Base-by-base conservation (phyloP, 2,329 filamentous ascomycete species). In the Pseudopyrenochaeta lycopersici region DNA sequence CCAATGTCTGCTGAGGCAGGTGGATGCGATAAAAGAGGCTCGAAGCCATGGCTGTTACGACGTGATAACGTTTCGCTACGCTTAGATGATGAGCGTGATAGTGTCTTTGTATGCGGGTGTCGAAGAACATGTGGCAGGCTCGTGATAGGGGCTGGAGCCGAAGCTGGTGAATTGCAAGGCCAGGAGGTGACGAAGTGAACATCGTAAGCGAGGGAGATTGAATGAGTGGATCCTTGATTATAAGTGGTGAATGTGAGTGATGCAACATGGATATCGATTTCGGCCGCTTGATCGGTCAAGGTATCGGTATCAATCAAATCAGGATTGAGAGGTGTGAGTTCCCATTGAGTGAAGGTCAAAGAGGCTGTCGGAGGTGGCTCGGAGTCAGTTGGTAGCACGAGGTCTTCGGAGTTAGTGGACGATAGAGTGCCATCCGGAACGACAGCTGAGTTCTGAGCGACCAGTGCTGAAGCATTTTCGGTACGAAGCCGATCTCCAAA, bases 141-240 rank as follows among this genome's bases (percentile, higher is more conserved):
- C 17, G 49, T 46, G 23, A 27, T 27, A 3, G 57, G 60, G n/a
- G 56, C 23, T 20, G 63, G 56, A 6, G 64, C 60, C 11, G 64
- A 55, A 11, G 64, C 54, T 12, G 82, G 81, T 10, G 79, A 75
- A 6, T 74, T 78, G 64, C 84, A 87, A 15, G 81, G 82, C 63
- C 82, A 82, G 1, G 83, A 82, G 0, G 82, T 78, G 38, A 87
- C 72, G 62, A 85, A 86, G 23, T 81, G 77, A 12, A 83, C 77
- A 52, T 85, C 82, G 64, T 83, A 77, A 14, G 70, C 73, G 21
- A 86, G 69, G 1, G 78, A 62, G n/a, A 76, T 49, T 2, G 58
- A 66, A 41, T 70, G 56, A 2, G 43, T 56, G 4, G 42, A 48
- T 10, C 35, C 43, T 17, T 52, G 49, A 1, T 60, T 52, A 6